Conservation (phyloP, 805 yeast species). For the Saturnispora sekii region DNA sequence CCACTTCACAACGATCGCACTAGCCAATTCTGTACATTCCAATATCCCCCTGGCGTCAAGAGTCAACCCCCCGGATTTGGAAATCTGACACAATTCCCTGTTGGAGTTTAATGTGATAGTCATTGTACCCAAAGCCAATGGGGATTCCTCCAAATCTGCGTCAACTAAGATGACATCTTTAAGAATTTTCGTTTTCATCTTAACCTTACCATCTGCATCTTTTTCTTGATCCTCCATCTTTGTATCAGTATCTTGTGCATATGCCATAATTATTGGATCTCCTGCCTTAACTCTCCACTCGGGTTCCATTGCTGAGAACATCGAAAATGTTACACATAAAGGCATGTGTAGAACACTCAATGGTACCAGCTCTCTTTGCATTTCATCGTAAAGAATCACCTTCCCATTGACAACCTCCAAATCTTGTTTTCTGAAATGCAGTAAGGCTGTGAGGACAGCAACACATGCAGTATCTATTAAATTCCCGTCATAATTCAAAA, state of each 20-base stretch:
- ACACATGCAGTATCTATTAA: slow-evolving; percentile 83
- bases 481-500: slow-evolving; percentile 86
- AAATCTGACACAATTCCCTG: slow-evolving; percentile 81
- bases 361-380: slow-evolving; percentile 82
- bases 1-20: slow-evolving; percentile 46
- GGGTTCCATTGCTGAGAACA: slow-evolving; percentile 57
- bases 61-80: slow-evolving; percentile 84
- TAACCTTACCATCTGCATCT: slow-evolving; percentile 1
- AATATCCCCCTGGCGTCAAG: slow-evolving; percentile 62
- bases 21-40: slow-evolving; percentile 62
- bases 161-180: slow-evolving; percentile 61
- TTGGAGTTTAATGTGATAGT: slow-evolving; percentile 85
- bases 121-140: slow-evolving; percentile 64
- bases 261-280: slow-evolving; percentile 6
- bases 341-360: slow-evolving; percentile 84
- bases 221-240: not conserved
- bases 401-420: slow-evolving; percentile 53
- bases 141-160: slow-evolving; percentile 69
- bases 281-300: slow-evolving; percentile 63
- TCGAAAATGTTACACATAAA: slow-evolving; percentile 80
- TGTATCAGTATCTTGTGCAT: not conserved
- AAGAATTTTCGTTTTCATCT: slow-evolving; percentile 30
- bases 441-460: slow-evolving; percentile 79
- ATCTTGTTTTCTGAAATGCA: slow-evolving; percentile 80
- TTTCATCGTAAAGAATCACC: slow-evolving; percentile 55